phyloP scores from a whole-genome alignment of 805 yeast genomes.

The Yarrowia keelungensis region DNA sequence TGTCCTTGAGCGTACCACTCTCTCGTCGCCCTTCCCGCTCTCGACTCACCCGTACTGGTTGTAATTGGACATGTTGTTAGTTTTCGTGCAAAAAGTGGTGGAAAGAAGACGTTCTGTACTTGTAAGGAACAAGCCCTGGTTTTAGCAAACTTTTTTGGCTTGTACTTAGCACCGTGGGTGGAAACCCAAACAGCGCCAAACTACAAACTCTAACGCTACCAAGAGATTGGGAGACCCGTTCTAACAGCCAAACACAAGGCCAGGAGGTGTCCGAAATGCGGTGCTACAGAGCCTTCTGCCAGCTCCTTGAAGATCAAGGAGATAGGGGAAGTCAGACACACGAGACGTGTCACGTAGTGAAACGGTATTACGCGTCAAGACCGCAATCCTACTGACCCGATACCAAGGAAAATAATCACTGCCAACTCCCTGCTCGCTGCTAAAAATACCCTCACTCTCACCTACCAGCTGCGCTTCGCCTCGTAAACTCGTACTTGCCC shows the following conservation, averaged over 20 bases:
- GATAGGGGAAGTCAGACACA: too few relatives aligned
- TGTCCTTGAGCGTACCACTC: too few relatives aligned
- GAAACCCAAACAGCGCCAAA: conserved; percentile 7
- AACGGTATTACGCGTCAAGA: too few relatives aligned
- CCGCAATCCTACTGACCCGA: too few relatives aligned
- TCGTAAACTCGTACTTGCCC: conserved; percentile 24
- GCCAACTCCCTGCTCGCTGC: neutral
- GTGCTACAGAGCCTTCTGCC: neutral
- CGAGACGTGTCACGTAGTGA: too few relatives aligned
- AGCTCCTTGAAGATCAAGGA: conserved; percentile 14
- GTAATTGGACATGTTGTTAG: conserved; percentile 32
- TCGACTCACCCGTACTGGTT: conserved; percentile 38
- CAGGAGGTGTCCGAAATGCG: conserved; percentile 13
- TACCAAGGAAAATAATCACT: too few relatives aligned
- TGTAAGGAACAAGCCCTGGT: conserved; percentile 3
- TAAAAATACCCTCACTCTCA: conserved; percentile 4
- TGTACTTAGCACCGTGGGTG: conserved; percentile 7
- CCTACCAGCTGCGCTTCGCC: conserved; percentile 26
- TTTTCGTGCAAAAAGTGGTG: conserved; percentile 11
- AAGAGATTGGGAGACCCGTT: neutral
- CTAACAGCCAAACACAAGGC: neutral
- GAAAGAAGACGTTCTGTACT: conserved; percentile 2
- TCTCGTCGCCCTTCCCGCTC: too few relatives aligned
- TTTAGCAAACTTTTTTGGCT: conserved; percentile 32
- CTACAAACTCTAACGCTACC: neutral